Conservation (phyloP, 805 yeast species). For the Myxozyma mucilagina region DNA sequence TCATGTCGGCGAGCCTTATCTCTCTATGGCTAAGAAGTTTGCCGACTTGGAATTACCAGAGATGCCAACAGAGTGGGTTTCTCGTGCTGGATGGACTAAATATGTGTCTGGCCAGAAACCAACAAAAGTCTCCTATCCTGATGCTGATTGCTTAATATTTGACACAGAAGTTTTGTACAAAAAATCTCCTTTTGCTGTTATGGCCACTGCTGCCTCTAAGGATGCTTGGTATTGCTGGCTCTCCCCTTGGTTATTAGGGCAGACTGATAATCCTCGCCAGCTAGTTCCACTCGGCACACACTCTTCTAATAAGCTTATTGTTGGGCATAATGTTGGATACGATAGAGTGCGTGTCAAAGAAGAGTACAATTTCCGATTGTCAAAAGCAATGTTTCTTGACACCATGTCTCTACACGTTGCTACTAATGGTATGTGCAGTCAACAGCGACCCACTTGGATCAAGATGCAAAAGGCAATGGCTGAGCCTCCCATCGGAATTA, state of each 20-base stretch:
- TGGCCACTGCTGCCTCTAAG: conserved; percentile 77
- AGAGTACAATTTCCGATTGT: conserved; percentile 67
- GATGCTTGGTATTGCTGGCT: conserved; percentile 95
- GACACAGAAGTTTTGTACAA: conserved; percentile 89
- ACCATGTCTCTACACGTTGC: conserved; percentile 94
- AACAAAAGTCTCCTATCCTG: conserved; percentile 61
- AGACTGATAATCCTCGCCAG: conserved; percentile 53
- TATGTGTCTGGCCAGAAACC: conserved; percentile 62
- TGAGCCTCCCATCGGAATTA: conserved; percentile 31
- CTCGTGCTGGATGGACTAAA: conserved; percentile 77
- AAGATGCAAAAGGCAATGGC: conserved; percentile 37
- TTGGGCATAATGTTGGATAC: conserved; percentile 89
- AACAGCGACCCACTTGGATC: conserved; percentile 79
- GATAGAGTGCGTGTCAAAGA: conserved; percentile 86
- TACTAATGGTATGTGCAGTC: conserved; percentile 85
- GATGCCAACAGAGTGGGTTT: conserved; percentile 52
- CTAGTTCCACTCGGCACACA: conserved; percentile 71
- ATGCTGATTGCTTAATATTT: conserved; percentile 71
- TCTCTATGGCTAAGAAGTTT: conserved; percentile 52
- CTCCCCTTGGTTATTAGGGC: conserved; percentile 74
- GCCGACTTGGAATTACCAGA: conserved; percentile 37
- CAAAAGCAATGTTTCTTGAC: conserved; percentile 80
- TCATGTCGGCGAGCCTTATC: conserved; percentile 60
- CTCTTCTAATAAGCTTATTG: conserved; percentile 54
- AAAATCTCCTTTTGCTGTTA: conserved; percentile 66